Evolutionary conservation across 1,284 basidiomycete species (phyloP).

Genomic region (Coniferiporia sulphurascens): DNA sequence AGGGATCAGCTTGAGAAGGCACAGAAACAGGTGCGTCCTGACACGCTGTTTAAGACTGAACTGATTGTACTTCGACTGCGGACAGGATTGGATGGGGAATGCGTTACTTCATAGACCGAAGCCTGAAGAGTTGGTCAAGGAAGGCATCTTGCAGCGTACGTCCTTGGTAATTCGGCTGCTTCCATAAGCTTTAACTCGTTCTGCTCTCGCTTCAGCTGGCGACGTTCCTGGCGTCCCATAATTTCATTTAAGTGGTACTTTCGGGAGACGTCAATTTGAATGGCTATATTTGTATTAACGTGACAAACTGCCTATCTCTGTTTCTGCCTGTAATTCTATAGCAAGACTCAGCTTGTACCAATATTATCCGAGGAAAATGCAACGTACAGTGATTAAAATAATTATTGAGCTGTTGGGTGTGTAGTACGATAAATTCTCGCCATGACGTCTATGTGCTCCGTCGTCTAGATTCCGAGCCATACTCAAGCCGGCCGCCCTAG

Average conservation of each 20-base stretch:
- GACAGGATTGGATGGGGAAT: conserved; percentile 64
- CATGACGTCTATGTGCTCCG: neutral
- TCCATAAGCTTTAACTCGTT: neutral
- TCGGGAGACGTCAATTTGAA: neutral
- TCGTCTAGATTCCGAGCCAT: no score
- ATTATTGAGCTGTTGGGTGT: neutral
- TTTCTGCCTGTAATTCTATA: neutral
- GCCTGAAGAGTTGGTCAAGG: conserved; percentile 65
- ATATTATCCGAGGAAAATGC: neutral
- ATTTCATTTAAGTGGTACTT: neutral
- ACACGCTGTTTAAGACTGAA: neutral
- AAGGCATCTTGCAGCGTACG: conserved; percentile 61
- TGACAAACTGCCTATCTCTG: neutral
- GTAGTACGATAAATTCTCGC: neutral
- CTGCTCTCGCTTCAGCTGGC: conserved; percentile 3
- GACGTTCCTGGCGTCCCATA: conserved; percentile 10
- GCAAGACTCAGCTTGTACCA: neutral
- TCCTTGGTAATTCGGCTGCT: conserved; percentile 7
- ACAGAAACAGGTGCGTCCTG: conserved; percentile 53
- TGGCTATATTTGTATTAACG: conserved; percentile 4
- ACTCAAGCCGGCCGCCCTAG: conserved; percentile 10
- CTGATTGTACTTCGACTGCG: neutral
- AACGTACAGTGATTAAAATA: conserved; percentile 5
- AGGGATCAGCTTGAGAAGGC: conserved; percentile 61
- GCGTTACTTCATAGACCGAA: conserved; percentile 61